Evolutionary conservation across 2,329 filamentous ascomycete genomes (phyloP), one percentile per base, ranked within the genome.

Genomic region (Colletotrichum falcatum): DNA sequence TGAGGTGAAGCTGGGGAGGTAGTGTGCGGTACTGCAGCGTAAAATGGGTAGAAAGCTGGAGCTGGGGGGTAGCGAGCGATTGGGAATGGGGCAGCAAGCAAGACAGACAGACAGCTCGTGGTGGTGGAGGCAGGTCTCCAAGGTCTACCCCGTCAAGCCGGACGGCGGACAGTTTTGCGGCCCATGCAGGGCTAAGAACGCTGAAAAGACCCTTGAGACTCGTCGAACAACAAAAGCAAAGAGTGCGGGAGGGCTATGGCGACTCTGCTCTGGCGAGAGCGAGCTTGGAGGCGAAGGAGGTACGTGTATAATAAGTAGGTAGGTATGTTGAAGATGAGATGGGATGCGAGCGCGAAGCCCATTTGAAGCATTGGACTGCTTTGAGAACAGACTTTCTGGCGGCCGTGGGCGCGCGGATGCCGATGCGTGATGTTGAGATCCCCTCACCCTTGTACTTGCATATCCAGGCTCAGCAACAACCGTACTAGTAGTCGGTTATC

Each of bases 91-190:
- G 35, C 44, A 39, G 30, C n/a, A 35, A 51, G 61, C 35, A 51
- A 62, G 35, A 14, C n/a, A 49, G 30, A 3, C 6, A 11, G 46
- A 53, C 64, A 67, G 67, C 64, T 70, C 53, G 26, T 56, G 28
- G 26, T 56, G 28, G 56, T 54, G 23, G 59, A 23, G 37, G 28
- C 23, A n/a, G 23, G 23, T 28, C 14, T 68, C 64, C 68, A 71
- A 70, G 64, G 64, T 68, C 68, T 71, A 71, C 51, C 68, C 68
- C 53, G 67, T 59, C n/a, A n/a, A n/a, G n/a, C n/a, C n/a, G n/a
- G n/a, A 61, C 35, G 46, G 33, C 53, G 68, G 65, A 63, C 53
- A 44, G 62, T 68, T 59, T 63, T 71, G 64, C 68, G 68, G 68
- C 58, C 68, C 68, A 71, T 71, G 64, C 68, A 67, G 68, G 64